These are phyloP conservation scores for Linum usitatissimum DNA, from an alignment of 345 rosid species.

Conservation along the genomic window DNA sequence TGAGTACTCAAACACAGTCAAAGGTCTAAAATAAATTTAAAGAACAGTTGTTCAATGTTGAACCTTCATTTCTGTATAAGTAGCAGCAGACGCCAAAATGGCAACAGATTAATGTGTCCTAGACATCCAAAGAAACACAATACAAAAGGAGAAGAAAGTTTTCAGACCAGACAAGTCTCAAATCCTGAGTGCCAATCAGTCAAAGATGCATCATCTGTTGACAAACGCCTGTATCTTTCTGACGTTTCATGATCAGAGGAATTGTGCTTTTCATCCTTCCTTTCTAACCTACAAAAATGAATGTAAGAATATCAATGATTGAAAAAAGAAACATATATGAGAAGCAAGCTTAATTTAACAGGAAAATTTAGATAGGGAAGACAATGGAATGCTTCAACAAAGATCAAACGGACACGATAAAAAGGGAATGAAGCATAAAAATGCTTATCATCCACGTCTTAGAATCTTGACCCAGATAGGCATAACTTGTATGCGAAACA, in stretches of 20 bases:
- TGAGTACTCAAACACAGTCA: background rate
- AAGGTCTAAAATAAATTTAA: background rate
- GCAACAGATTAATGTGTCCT: background rate
- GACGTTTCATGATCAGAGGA: slow-evolving; percentile 49
- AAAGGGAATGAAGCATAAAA: background rate
- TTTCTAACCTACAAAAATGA: slow-evolving; percentile 62
- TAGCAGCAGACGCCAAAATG: background rate
- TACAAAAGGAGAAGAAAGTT: slow-evolving; percentile 8
- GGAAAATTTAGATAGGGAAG: background rate
- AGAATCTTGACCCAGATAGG: background rate
- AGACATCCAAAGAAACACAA: background rate
- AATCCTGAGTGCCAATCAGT: slow-evolving; percentile 97
- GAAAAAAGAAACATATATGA: background rate
- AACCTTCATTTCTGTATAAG: too few species aligned
- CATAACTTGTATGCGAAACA: background rate
- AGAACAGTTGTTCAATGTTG: too few species aligned
- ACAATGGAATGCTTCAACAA: background rate
- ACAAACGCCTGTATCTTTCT: slow-evolving; percentile 53
- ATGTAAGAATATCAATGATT: slow-evolving; percentile 9
- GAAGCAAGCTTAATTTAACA: background rate
- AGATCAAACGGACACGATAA: background rate
- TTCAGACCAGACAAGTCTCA: slow-evolving; percentile 69
- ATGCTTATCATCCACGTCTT: background rate
- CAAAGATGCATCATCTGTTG: slow-evolving; percentile 64
- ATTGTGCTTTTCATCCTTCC: slow-evolving; percentile 45